Conservation (phyloP, 2,329 filamentous ascomycete species). For the Corniculantispora saksenae region DNA sequence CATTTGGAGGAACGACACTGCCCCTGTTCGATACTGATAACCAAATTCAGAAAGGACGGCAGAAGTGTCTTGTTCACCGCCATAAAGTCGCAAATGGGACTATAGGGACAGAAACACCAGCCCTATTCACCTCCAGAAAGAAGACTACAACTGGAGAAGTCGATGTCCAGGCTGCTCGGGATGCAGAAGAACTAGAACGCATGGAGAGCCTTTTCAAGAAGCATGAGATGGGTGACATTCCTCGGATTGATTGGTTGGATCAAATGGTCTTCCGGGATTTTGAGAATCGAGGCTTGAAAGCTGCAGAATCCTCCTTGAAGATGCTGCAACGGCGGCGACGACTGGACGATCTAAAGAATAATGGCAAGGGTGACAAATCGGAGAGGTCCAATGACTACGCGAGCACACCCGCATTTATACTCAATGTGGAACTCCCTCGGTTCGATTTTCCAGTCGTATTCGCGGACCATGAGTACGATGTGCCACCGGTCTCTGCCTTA, state of each 20-base stretch:
- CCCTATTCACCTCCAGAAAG: constrained; percentile 58
- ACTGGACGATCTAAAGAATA: constrained; percentile 33
- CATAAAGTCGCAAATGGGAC: constrained; percentile 83
- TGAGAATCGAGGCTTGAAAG: constrained; percentile 71
- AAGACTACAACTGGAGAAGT: constrained; percentile 52
- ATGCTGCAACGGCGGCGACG: constrained; percentile 51
- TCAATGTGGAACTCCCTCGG: constrained; percentile 88
- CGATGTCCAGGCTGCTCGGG: constrained; percentile 60
- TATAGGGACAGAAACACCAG: constrained; percentile 75
- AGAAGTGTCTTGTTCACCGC: constrained; percentile 86
- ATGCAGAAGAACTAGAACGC: constrained; percentile 82
- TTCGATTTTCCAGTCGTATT: constrained; percentile 97
- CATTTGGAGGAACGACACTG: constrained; percentile 92
- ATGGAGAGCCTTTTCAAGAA: constrained; percentile 92
- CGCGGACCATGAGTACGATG: constrained; percentile 87
- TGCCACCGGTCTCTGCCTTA: constrained; percentile 78
- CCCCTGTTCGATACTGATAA: constrained; percentile 91
- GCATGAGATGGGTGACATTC: constrained; percentile 96
- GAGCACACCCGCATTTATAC: constrained; percentile 65
- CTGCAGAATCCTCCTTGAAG: constrained; percentile 64
- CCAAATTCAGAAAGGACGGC: constrained; percentile 84
- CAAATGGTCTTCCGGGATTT: constrained; percentile 89
- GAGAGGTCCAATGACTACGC: constrained; percentile 37
- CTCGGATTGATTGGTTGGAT: constrained; percentile 91
- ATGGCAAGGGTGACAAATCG: constrained; percentile 34